Evolutionary conservation across 805 yeast genomes (phyloP).

Genomic region (Wickerhamiella cacticola): DNA sequence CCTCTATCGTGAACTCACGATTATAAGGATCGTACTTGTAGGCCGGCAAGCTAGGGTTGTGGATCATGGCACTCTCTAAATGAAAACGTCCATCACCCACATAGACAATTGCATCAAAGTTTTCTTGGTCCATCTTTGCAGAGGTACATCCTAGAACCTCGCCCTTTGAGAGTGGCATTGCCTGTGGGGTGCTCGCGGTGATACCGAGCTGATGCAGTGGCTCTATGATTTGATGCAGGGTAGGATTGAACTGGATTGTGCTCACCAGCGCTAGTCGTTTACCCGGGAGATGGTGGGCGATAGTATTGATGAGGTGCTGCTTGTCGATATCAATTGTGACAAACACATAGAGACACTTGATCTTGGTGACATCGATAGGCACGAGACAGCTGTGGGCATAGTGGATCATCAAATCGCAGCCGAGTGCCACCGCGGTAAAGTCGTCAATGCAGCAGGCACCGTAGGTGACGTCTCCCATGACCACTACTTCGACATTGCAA

Average conservation of each 20-base stretch:
- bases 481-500: conserved; percentile 72
- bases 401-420: conserved; percentile 89
- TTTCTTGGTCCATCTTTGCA: conserved; percentile 44
- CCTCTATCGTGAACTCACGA: conserved; percentile 77
- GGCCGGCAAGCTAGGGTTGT: conserved; percentile 86
- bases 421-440: conserved; percentile 81
- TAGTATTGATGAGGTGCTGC: conserved; percentile 63
- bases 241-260: conserved; percentile 93
- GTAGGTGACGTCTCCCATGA: conserved; percentile 97
- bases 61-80: conserved; percentile 92
- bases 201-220: conserved; percentile 36
- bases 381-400: conserved; percentile 96
- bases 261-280: conserved; percentile 74
- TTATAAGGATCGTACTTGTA: conserved; percentile 92
- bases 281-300: conserved; percentile 59
- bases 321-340: conserved; percentile 88
- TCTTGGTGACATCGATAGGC: conserved; percentile 82
- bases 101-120: conserved; percentile 69
- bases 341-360: conserved; percentile 87
- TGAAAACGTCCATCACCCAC: conserved; percentile 96
- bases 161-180: conserved; percentile 84
- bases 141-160: conserved; percentile 96
- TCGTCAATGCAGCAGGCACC: conserved; percentile 99
- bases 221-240: conserved; percentile 66
- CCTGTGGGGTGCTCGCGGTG: conserved; percentile 74